A percentile compares a stretch with the other conserved stretches of the same genome.
phyloP scores from a whole-genome alignment of 495 filamentous ascomycete species.

The Letharia columbiana region DNA sequence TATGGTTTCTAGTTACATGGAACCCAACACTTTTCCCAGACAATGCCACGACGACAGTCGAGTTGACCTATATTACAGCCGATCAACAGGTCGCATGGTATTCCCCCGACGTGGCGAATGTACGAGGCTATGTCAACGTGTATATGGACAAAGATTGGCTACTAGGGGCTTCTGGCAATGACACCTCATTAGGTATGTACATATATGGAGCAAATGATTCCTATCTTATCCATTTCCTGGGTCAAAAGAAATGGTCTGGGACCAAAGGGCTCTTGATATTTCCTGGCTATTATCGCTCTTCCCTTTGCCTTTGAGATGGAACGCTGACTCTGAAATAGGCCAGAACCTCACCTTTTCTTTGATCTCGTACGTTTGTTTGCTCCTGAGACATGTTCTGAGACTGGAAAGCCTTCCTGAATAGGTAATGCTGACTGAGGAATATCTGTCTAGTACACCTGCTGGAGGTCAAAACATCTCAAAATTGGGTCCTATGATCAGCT shows the following conservation, averaged over 20 bases:
- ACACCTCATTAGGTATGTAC: constrained; percentile 10
- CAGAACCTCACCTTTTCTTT: constrained; percentile 21
- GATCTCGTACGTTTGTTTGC: constrained; percentile 7
- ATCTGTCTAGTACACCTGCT: background rate
- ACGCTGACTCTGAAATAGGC: constrained; percentile 8
- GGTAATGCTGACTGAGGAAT: background rate
- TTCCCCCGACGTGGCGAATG: constrained; percentile 14
- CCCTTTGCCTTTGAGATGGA: background rate
- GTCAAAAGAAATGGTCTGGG: background rate
- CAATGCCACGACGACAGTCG: constrained; percentile 14
- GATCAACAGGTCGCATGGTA: constrained; percentile 17
- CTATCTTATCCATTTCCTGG: background rate
- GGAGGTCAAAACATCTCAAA: constrained; percentile 5
- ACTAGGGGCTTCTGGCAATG: constrained; percentile 16
- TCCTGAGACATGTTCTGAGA: background rate
- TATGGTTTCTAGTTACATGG: constrained; percentile 20
- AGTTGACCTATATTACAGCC: constrained; percentile 12
- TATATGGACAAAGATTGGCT: constrained; percentile 21
- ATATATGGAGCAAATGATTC: background rate
- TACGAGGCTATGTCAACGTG: constrained; percentile 19
- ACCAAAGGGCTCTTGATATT: background rate
- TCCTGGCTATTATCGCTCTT: background rate
- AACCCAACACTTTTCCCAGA: constrained; percentile 18
- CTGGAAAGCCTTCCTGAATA: background rate
- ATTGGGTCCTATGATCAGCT: constrained; percentile 18